phyloP scores from a whole-genome alignment of 352 stramenopile species.

The Pythium periplocum region DNA sequence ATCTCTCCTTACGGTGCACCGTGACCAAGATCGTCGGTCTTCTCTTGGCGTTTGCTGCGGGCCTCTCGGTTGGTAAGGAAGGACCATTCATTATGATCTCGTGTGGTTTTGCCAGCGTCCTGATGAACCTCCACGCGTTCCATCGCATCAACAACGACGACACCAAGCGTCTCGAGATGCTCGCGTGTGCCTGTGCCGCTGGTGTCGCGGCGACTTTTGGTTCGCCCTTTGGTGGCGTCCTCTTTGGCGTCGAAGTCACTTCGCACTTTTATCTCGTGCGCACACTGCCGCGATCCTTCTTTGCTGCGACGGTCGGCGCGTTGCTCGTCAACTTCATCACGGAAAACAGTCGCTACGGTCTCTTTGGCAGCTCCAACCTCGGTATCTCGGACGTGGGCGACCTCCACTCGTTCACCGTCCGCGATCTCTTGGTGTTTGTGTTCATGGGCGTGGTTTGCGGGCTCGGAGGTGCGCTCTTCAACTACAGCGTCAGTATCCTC shows the following conservation, averaged over 20 bases:
- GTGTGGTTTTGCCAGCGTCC: conserved; percentile 67
- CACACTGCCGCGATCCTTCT: conserved; percentile 74
- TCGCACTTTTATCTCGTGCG: conserved; percentile 82
- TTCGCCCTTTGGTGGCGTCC: conserved; percentile 77
- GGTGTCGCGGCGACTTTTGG: conserved; percentile 85
- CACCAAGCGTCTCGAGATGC: conserved; percentile 76
- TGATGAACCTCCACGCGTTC: conserved; percentile 72
- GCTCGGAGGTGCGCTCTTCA: conserved; percentile 64
- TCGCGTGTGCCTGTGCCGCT: conserved; percentile 72
- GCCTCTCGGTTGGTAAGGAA: conserved; percentile 81
- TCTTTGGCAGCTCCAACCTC: conserved; percentile 69
- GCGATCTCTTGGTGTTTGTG: conserved; percentile 56
- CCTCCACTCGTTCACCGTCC: conserved; percentile 38
- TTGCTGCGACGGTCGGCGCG: conserved; percentile 70
- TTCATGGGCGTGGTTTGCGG: conserved; percentile 63
- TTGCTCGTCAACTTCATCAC: conserved; percentile 62
- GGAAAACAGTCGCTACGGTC: conserved; percentile 54
- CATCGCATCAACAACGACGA: conserved; percentile 73
- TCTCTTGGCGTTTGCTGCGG: conserved; percentile 49
- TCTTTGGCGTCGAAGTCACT: conserved; percentile 84
- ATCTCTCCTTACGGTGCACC: conserved; percentile 62
- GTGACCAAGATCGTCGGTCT: conserved; percentile 72
- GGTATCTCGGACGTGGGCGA: conserved; percentile 46
- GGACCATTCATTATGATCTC: conserved; percentile 88
- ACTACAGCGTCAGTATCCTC: conserved; percentile 60